Percentiles rank a stretch among this genome's conserved stretches.
Conservation (phyloP, 164 flowering plant species). For the Stephania japonica region DNA sequence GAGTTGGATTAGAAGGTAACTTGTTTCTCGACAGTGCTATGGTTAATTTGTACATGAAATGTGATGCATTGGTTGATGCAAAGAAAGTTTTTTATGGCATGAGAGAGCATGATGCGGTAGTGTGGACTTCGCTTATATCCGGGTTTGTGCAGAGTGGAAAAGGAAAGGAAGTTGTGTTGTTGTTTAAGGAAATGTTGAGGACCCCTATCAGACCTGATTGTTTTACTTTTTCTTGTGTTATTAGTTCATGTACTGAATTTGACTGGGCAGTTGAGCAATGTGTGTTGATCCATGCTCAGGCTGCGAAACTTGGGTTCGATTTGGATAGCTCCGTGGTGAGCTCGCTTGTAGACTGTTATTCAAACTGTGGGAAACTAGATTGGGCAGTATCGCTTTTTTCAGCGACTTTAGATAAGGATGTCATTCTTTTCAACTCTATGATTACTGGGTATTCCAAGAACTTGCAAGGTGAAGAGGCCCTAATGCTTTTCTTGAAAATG, state of each 20-base stretch:
- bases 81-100: conserved; percentile 31
- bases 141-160: conserved; percentile 35
- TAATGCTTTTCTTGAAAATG: conserved; percentile 33
- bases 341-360: conserved; percentile 41
- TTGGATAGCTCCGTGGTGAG: conserved; percentile 29
- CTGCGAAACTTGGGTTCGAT: conserved; percentile 34
- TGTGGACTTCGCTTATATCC: conserved; percentile 42
- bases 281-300: conserved; percentile 35
- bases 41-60: conserved; percentile 39
- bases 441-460: conserved; percentile 38
- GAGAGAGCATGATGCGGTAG: conserved; percentile 35
- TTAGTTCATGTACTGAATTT: conserved; percentile 27
- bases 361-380: conserved; percentile 33
- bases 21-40: conserved; percentile 32
- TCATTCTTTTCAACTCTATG: conserved; percentile 35
- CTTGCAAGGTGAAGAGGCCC: conserved; percentile 27
- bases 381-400: conserved; percentile 27
- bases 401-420: conserved; percentile 24
- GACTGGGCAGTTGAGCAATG: conserved; percentile 11
- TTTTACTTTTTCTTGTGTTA: conserved; percentile 31
- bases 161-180: conserved; percentile 29
- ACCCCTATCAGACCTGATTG: conserved; percentile 31
- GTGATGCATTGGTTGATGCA: conserved; percentile 28
- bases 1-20: conserved; percentile 25
- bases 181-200: conserved; percentile 38